Percentiles rank a stretch among this genome's conserved stretches.
Conservation (phyloP, 2,329 filamentous ascomycete species). For the Pyrenophora tritici-repentis region DNA sequence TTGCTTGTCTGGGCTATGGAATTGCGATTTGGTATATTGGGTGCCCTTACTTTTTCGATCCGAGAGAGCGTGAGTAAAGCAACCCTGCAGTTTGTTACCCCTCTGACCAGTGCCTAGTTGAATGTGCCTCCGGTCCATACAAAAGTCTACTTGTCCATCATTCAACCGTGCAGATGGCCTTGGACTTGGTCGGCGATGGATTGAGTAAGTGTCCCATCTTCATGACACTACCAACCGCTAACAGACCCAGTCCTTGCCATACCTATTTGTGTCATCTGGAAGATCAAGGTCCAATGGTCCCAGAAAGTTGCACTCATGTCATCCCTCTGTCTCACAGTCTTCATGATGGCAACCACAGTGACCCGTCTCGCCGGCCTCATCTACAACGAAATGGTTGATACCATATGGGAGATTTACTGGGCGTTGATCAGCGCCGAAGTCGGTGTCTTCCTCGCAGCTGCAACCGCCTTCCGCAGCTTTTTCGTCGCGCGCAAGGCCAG, state of each 20-base stretch:
- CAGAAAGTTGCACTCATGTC: constrained; percentile 7
- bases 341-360: constrained; percentile 8
- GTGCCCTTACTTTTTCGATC: background rate
- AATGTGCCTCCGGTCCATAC: background rate
- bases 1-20: background rate
- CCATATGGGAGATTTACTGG: constrained; percentile 12
- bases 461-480: constrained; percentile 8
- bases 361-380: background rate
- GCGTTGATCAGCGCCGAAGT: background rate
- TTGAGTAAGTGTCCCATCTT: background rate
- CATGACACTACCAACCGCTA: background rate
- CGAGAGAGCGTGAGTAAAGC: background rate
- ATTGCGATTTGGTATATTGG: background rate
- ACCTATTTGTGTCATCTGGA: constrained; percentile 7
- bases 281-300: constrained; percentile 1
- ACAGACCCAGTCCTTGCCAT: constrained; percentile 7
- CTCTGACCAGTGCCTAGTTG: background rate
- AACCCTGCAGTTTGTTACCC: background rate
- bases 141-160: background rate
- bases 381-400: constrained; percentile 4
- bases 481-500: constrained; percentile 4
- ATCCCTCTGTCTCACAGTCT: constrained; percentile 6
- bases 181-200: constrained; percentile 2
- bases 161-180: background rate
- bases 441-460: constrained; percentile 5